phyloP scores from a whole-genome alignment of 306 rosid genomes.

The Malus fusca region DNA sequence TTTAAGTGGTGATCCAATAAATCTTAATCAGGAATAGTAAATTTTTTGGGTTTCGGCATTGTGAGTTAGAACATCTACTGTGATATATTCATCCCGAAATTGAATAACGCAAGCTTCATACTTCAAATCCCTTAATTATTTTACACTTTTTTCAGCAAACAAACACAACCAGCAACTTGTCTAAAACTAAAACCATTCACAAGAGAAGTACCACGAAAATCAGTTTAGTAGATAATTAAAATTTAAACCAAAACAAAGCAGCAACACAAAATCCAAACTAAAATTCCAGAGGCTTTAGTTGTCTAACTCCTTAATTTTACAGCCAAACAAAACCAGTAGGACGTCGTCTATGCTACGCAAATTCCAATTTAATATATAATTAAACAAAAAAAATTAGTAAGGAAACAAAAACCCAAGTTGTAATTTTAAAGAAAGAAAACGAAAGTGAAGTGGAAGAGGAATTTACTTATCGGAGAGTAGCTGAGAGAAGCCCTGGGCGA shows the following conservation, averaged over 20 bases:
- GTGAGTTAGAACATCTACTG: neutral
- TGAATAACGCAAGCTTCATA: neutral
- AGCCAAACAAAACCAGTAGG: neutral
- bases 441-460: neutral
- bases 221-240: neutral
- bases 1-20: neutral
- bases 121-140: neutral
- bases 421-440: neutral
- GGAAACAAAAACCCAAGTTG: neutral
- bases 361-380: neutral
- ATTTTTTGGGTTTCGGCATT: too few species aligned
- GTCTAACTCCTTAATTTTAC: neutral
- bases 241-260: neutral
- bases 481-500: conserved; percentile 74
- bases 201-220: neutral
- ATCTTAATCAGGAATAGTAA: neutral
- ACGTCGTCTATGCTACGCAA: neutral
- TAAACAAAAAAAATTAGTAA: neutral
- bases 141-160: neutral
- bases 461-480: conserved; percentile 77
- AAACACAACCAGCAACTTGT: neutral
- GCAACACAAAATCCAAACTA: neutral
- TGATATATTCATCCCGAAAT: neutral
- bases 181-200: neutral
- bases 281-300: neutral